Evolutionary conservation across 1,284 basidiomycete genomes (phyloP), one percentile per base, ranked within the genome.

Genomic region (Tilletiopsis washingtonensis): DNA sequence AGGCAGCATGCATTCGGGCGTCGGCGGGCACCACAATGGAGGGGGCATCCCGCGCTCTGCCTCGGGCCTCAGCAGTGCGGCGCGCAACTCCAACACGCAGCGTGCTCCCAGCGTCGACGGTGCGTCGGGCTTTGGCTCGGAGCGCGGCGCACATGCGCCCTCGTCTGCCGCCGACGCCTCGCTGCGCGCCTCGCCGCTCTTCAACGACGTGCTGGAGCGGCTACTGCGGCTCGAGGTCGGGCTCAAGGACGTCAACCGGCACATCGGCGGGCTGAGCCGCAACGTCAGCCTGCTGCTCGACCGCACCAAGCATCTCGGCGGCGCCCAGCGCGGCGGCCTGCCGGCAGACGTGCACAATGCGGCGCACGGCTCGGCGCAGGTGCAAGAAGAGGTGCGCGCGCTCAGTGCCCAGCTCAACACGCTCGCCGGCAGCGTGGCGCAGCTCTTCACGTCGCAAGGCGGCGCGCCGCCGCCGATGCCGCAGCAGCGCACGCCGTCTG

Each of bases 241-340:
- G 3, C 80, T 82, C 29, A 78, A 81, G 40, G 83, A 88, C 62
- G 82, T 89, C 43, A 83, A 84, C 63, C 79, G 81, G 5, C 83
- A 87, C 61, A 77, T 89, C 34, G 77, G 77, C 5, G 84, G 86
- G 63, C 77, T 90, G 41, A 80, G 83, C 54, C 81, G 81, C 64
- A 88, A 88, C 75, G 80, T 89, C 47, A 81, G 83, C 66, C 67
- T 87, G 12, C 77, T 89, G 46, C 77, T 88, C 36, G 85, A 88
- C 54, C 80, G 83, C 34, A 67, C 61, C 41, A 54, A 56, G 42
- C 49, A 38, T 21, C 48, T 59, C 3, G 51, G 23, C 54, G 5
- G 54, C 50, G 1, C 27, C 47, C 6, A 57, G 53, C 40, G 51
- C 20, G 49, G 41, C 21, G 54, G 49, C 36, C 48, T 4, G 39